A percentile compares a stretch with the other conserved stretches of the same genome.
Evolutionary conservation across 805 yeast genomes (phyloP).

Genomic region (Brettanomyces bruxellensis): DNA sequence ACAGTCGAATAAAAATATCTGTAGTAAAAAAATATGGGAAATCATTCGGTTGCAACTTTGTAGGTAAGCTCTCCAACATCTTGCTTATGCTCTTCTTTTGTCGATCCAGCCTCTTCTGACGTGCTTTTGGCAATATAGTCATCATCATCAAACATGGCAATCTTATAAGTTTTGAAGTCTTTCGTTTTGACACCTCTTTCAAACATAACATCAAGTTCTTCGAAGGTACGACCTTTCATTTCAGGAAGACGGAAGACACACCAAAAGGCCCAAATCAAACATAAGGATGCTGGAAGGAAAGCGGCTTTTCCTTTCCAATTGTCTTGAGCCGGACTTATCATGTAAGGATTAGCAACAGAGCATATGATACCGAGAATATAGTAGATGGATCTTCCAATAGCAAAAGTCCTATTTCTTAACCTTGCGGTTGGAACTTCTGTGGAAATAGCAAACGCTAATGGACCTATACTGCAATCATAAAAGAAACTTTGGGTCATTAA

Average conservation of each 20-base stretch:
- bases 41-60: too few relatives aligned
- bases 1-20: too few relatives aligned
- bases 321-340: constrained; percentile 38
- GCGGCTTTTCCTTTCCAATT: constrained; percentile 43
- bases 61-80: too few relatives aligned
- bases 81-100: background rate
- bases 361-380: constrained; percentile 26
- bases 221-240: constrained; percentile 47
- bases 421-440: constrained; percentile 32
- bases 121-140: too few relatives aligned
- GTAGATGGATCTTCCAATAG: constrained; percentile 24
- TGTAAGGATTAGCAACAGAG: constrained; percentile 35
- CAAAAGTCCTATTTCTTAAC: constrained; percentile 33
- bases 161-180: constrained; percentile 17
- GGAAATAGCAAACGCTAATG: constrained; percentile 19
- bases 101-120: background rate
- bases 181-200: constrained; percentile 23
- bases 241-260: constrained; percentile 49
- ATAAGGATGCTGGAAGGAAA: constrained; percentile 35
- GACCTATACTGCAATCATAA: constrained; percentile 24
- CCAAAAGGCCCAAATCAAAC: constrained; percentile 29
- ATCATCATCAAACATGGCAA: background rate
- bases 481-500: constrained; percentile 14
- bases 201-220: constrained; percentile 52
- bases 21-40: too few relatives aligned